These are phyloP conservation scores for Porcisia hertigi DNA, from an alignment of 208 protist genomes.

Conservation along the genomic window DNA sequence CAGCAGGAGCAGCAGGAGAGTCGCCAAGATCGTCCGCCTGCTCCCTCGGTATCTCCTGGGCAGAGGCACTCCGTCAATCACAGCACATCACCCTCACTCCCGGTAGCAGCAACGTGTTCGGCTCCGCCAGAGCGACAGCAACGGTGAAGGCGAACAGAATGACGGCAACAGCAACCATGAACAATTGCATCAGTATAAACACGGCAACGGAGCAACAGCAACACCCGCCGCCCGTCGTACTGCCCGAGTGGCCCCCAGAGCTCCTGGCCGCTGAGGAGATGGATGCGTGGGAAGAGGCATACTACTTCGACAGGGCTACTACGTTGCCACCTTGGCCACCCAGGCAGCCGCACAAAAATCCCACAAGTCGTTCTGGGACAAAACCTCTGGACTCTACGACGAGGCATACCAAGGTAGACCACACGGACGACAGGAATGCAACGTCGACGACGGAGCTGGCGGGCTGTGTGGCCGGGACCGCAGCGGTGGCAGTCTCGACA, in stretches of 20 bases:
- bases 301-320: conserved; percentile 12
- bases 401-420: not conserved
- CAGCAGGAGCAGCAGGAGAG: not conserved
- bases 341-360: not conserved
- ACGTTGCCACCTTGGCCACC: not conserved
- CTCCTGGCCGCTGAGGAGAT: conserved; percentile 28
- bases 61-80: conserved; percentile 16
- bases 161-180: conserved; percentile 23
- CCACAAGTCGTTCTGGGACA: not conserved
- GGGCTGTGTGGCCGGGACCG: not conserved
- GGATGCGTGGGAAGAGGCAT: conserved; percentile 25
- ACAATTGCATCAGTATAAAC: conserved; percentile 15
- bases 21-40: not conserved
- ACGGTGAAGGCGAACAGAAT: not conserved
- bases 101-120: conserved; percentile 4
- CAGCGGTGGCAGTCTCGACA: conserved; percentile 1
- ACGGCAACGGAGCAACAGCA: not conserved
- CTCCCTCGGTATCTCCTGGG: conserved; percentile 15
- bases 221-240: not conserved
- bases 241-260: conserved; percentile 25
- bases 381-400: not conserved
- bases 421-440: not conserved
- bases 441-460: not conserved
- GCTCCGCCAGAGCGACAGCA: not conserved
- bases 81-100: not conserved